phyloP scores from a whole-genome alignment of 2,329 filamentous ascomycete genomes.

The Sphaerulina vaccinii region DNA sequence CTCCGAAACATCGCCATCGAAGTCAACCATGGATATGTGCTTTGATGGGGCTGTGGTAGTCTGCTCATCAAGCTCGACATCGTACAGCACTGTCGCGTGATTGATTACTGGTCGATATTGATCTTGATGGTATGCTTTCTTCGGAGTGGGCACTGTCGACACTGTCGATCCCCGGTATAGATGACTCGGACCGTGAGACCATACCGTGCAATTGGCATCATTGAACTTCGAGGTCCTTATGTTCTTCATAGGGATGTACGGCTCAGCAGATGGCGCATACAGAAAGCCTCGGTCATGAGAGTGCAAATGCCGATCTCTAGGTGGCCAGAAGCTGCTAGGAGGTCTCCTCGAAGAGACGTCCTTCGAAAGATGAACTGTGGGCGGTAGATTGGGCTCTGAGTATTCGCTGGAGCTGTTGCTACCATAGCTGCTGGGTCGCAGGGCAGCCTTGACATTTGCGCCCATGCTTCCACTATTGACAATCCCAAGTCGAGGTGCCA shows the following conservation, averaged over 20 bases:
- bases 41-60: background rate
- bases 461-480: background rate
- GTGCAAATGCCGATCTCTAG: background rate
- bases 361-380: background rate
- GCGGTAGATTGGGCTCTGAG: background rate
- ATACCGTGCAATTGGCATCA: no score
- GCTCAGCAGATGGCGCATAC: background rate
- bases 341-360: background rate
- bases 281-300: background rate
- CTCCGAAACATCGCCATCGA: background rate
- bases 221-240: background rate
- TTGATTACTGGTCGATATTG: background rate
- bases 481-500: background rate
- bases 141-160: background rate
- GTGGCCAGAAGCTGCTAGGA: background rate
- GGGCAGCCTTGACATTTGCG: background rate
- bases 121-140: background rate
- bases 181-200: no score
- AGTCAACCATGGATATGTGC: no score
- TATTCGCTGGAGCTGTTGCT: background rate
- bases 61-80: background rate
- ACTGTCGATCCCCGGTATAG: no score
- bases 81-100: background rate
- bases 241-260: background rate
- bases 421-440: constrained; percentile 3